These are phyloP conservation scores for Tulasnella sp. DNA, from an alignment of 768 basidiomycete species.

Conservation along the genomic window DNA sequence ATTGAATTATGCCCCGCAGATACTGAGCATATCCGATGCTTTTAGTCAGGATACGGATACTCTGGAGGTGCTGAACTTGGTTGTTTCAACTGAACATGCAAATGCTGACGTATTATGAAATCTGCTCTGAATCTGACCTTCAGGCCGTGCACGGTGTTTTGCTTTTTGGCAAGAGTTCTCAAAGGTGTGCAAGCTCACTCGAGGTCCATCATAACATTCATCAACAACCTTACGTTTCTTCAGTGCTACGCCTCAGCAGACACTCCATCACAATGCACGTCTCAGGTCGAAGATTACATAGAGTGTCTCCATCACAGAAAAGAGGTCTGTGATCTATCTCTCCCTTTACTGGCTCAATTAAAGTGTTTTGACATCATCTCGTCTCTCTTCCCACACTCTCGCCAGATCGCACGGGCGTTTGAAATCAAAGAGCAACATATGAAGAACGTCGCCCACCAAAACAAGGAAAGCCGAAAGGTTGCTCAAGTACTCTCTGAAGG, in stretches of 20 bases:
- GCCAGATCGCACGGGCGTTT: conserved; percentile 51
- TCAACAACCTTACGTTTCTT: not conserved
- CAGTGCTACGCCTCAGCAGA: conserved; percentile 82
- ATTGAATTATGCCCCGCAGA: no score
- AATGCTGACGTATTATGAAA: no score
- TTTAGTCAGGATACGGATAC: no score
- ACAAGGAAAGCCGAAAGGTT: conserved; percentile 55
- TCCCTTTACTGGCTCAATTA: not conserved
- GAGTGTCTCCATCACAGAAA: conserved; percentile 84
- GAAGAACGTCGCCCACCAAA: conserved; percentile 48
- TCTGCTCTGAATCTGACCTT: no score
- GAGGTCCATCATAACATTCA: not conserved
- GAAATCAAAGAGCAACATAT: conserved; percentile 59
- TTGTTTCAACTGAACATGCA: no score
- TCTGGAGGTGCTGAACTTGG: no score
- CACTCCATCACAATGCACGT: conserved; percentile 54
- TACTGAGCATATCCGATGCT: no score
- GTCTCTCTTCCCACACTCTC: not conserved
- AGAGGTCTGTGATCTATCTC: conserved; percentile 44
- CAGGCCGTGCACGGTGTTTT: conserved; percentile 79
- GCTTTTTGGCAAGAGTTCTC: conserved; percentile 85
- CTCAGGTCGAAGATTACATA: conserved; percentile 71
- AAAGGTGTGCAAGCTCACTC: conserved; percentile 33
- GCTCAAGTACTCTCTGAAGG: conserved; percentile 62
- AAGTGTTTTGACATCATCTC: not conserved